These are phyloP conservation scores for Hericium coralloides DNA, from an alignment of 768 basidiomycete genomes.

Conservation along the genomic window DNA sequence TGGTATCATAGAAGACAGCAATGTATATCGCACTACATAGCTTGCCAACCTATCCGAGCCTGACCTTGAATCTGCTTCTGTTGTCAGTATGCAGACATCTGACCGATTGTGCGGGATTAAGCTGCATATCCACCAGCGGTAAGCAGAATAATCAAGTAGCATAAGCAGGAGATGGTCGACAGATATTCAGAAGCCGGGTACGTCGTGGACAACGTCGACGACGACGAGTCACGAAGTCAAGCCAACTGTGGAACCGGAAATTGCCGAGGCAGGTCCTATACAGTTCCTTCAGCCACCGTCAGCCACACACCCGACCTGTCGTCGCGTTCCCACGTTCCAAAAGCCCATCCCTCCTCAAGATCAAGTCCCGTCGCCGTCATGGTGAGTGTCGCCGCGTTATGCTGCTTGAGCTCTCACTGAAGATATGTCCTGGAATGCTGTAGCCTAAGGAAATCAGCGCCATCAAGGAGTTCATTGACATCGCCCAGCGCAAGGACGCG, in stretches of 20 bases:
- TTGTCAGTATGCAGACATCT: too few species aligned
- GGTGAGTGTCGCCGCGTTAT: neutral
- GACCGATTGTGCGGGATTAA: too few species aligned
- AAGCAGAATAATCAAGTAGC: too few species aligned
- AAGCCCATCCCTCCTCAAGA: neutral
- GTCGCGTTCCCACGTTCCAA: neutral
- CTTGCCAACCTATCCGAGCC: too few species aligned
- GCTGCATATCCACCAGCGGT: too few species aligned
- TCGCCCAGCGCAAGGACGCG: conserved; percentile 96
- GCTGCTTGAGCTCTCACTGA: neutral
- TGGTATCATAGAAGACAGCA: too few species aligned
- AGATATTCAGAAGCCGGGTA: too few species aligned
- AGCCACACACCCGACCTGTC: neutral
- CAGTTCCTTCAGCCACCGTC: neutral
- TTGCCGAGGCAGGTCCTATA: neutral
- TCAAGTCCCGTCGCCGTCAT: neutral
- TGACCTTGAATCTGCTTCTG: too few species aligned
- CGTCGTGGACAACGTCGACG: too few species aligned
- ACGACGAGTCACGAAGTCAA: too few species aligned
- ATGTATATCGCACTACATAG: too few species aligned
- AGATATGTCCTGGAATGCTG: neutral
- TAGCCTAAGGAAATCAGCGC: conserved; percentile 97
- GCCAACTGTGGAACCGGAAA: neutral
- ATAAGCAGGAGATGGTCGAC: too few species aligned
- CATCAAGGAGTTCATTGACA: conserved; percentile 98